These are phyloP conservation scores for Botryotinia narcissicola DNA, from an alignment of 2,329 filamentous ascomycete species.

Conservation along the genomic window DNA sequence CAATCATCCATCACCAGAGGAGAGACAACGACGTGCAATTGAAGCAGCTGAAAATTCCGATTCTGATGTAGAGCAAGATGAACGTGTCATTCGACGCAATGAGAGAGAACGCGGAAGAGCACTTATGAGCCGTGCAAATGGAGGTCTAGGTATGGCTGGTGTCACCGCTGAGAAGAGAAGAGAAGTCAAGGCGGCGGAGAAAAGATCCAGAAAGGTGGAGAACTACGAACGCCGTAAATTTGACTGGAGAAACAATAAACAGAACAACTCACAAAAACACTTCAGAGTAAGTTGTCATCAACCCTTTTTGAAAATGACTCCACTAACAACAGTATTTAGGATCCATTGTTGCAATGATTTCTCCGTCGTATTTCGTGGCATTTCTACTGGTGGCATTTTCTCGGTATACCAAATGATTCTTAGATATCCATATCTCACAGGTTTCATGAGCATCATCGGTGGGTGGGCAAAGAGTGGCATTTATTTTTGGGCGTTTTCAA, in stretches of 20 bases:
- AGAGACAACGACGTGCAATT: constrained; percentile 68
- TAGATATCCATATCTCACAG: constrained; percentile 15
- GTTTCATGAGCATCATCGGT: constrained; percentile 15
- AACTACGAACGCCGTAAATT: constrained; percentile 60
- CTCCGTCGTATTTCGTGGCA: constrained; percentile 8
- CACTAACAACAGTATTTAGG: constrained; percentile 34
- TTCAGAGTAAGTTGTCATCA: constrained; percentile 53
- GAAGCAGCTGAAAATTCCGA: constrained; percentile 50
- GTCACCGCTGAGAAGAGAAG: constrained; percentile 73
- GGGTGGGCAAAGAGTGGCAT: constrained; percentile 5
- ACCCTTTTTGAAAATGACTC: constrained; percentile 1
- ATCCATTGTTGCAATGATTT: constrained; percentile 39
- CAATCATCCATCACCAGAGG: constrained; percentile 75
- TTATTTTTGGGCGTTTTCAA: constrained; percentile 10
- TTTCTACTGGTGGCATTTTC: constrained; percentile 19
- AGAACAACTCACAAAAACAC: constrained; percentile 65
- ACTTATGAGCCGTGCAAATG: constrained; percentile 65
- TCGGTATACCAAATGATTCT: constrained; percentile 9
- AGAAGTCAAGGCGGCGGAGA: constrained; percentile 63
- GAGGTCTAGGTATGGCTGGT: constrained; percentile 73
- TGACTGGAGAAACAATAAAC: constrained; percentile 69
- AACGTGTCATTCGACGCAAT: constrained; percentile 41
- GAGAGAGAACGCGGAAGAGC: constrained; percentile 50
- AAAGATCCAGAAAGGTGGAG: constrained; percentile 64
- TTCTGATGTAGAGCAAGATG: constrained; percentile 44